These are phyloP conservation scores for Murraya paniculata DNA, from an alignment of 345 rosid genomes.

Conservation along the genomic window DNA sequence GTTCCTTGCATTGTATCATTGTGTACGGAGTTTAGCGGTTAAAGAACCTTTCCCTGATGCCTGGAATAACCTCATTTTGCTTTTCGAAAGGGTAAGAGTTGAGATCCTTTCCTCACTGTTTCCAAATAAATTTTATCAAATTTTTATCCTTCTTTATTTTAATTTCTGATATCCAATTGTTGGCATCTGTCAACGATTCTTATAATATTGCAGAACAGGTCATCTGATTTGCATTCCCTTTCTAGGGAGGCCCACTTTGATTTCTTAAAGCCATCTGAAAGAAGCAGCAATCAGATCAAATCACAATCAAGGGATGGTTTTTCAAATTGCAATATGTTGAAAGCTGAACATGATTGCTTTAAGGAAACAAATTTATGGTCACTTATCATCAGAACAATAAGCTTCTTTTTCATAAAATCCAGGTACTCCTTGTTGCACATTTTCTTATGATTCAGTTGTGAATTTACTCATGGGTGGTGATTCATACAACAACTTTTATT, in stretches of 20 bases:
- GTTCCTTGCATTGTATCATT: constrained; percentile 86
- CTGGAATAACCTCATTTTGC: constrained; percentile 63
- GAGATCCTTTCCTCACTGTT: neutral
- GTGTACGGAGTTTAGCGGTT: constrained; percentile 88
- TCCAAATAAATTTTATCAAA: neutral
- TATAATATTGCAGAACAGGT: constrained; percentile 67
- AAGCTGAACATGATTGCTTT: constrained; percentile 27
- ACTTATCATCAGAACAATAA: constrained; percentile 54
- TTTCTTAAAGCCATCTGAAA: constrained; percentile 56
- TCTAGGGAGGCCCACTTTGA: constrained; percentile 47
- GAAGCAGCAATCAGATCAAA: constrained; percentile 15
- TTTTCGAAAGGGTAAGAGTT: constrained; percentile 74
- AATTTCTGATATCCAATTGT: constrained; percentile 2
- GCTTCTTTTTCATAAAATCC: constrained; percentile 69
- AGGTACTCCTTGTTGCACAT: constrained; percentile 39
- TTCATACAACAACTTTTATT: neutral
- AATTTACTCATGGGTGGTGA: neutral
- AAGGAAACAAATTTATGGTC: constrained; percentile 51
- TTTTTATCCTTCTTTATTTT: constrained; percentile 7
- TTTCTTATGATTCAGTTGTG: neutral
- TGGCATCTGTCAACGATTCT: constrained; percentile 26
- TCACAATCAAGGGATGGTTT: constrained; percentile 22
- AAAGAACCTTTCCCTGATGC: constrained; percentile 96
- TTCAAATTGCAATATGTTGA: constrained; percentile 18
- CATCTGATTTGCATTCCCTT: constrained; percentile 39